These are phyloP conservation scores for Elaeagnus macrophylla DNA, from an alignment of 306 rosid genomes.

Conservation along the genomic window DNA sequence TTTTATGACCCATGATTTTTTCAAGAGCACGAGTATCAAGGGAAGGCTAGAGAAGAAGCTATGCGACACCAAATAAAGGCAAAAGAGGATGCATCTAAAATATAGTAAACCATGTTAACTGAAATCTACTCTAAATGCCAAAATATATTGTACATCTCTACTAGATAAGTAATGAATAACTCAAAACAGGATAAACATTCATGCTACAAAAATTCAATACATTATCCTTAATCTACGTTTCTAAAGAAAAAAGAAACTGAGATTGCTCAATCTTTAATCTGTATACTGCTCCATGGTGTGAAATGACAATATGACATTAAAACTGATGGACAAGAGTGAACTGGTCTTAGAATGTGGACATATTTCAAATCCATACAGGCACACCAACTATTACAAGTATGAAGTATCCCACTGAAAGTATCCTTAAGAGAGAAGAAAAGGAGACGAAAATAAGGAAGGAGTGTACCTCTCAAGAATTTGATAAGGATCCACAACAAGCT, in stretches of 20 bases:
- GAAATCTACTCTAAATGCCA: too few relatives aligned
- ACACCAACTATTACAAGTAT: background rate
- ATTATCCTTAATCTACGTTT: too few relatives aligned
- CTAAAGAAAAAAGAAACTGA: background rate
- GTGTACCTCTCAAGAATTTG: slow-evolving; percentile 80
- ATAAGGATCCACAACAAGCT: slow-evolving; percentile 77
- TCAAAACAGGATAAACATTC: background rate
- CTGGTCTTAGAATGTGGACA: background rate
- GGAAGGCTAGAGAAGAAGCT: too few relatives aligned
- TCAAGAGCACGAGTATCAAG: too few relatives aligned
- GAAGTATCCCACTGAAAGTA: background rate
- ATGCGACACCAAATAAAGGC: too few relatives aligned
- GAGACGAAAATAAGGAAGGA: slow-evolving; percentile 1
- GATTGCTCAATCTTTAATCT: background rate
- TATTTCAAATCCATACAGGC: background rate
- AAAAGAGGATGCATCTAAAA: too few relatives aligned
- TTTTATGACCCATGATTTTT: too few relatives aligned
- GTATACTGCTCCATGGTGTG: background rate
- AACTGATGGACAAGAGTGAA: background rate
- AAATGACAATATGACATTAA: background rate
- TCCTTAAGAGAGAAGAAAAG: slow-evolving; percentile 3
- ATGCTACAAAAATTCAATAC: background rate
- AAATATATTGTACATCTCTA: too few relatives aligned
- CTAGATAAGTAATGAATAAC: too few relatives aligned
- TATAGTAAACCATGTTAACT: too few relatives aligned